Evolutionary conservation across 139 green algal species (phyloP).

Genomic region (Zygnema circumcarinatum): DNA sequence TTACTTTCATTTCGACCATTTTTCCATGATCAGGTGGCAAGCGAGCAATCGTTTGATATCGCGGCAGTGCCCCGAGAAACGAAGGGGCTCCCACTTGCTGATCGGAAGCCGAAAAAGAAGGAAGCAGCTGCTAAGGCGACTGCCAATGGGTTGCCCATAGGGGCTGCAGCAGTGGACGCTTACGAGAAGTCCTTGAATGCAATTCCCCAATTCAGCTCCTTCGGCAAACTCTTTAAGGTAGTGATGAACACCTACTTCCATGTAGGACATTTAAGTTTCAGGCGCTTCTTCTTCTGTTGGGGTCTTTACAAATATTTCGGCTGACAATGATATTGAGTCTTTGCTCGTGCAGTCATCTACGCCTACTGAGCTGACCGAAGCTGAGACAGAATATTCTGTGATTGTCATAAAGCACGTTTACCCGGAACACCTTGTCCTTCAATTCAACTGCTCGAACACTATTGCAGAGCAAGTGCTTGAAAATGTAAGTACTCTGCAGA

Average conservation of each 20-base stretch:
- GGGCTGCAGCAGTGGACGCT: slow-evolving; percentile 50
- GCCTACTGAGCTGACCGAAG: slow-evolving; percentile 64
- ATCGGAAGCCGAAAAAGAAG: slow-evolving; percentile 61
- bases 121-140: slow-evolving; percentile 22
- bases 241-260: slow-evolving; percentile 69
- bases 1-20: slow-evolving; percentile 24
- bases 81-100: slow-evolving; percentile 29
- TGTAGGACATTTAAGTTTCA: slow-evolving; percentile 68
- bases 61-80: slow-evolving; percentile 41
- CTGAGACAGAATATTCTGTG: slow-evolving; percentile 74
- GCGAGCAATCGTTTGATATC: slow-evolving; percentile 47
- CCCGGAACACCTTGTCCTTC: slow-evolving; percentile 82
- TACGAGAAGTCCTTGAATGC: slow-evolving; percentile 69
- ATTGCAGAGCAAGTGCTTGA: slow-evolving; percentile 94
- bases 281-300: too few species aligned
- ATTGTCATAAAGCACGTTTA: slow-evolving; percentile 92
- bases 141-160: neutral
- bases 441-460: slow-evolving; percentile 98
- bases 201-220: slow-evolving; percentile 78
- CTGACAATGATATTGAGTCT: too few species aligned
- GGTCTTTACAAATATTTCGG: too few species aligned
- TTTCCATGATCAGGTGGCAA: neutral
- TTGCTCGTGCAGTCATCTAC: slow-evolving; percentile 40
- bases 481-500: slow-evolving; percentile 77
- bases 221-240: slow-evolving; percentile 92